Evolutionary conservation across 352 stramenopile genomes (phyloP), one percentile per base, ranked within the genome.

Genomic region (Pythium monospermum): DNA sequence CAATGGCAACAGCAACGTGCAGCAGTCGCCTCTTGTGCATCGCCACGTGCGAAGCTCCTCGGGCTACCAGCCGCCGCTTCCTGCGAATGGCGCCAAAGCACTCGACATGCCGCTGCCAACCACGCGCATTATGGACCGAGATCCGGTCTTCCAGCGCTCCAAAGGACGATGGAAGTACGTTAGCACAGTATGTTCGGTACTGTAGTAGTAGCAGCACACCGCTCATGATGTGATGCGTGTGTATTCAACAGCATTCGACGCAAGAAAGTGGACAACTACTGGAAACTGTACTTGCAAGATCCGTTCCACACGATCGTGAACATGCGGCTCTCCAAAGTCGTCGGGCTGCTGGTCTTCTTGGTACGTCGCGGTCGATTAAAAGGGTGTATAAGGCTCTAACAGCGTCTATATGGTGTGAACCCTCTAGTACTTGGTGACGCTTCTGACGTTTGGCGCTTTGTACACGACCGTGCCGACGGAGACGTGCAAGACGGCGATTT

Each of bases 231-330:
- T 16, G 10, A 18, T 12, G 11, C 42, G 7, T 65, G 16, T 18
- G 49, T 30, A 64, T n/a, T 26, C 15, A 22, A 38, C 59, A 93
- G 82, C 38, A 91, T 93, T 59, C 75, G 76, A 3, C 82, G 82
- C 21, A 53, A 87, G 26, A 89, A 89, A 57, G 70, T 86, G 49
- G 72, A 80, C 8, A 58, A 90, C 38, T 88, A 88, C 59, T 93
- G 79, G 79, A 87, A 85, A 51, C 59, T 90, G 32, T 93, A 93
- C 57, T 61, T 91, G 39, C 75, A 89, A 44, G 82, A 89, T 46
- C 82, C 82, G 33, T 93, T 93, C 66, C 82, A 93, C 61, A 77
- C 75, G 27, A 60, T 93, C 18, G 77, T 93, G 28, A 89, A 93
- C 57, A 73, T 90, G 62, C 81, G 82, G 0, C 48, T 89, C 48